Evolutionary conservation across 257 asterid genomes (phyloP), one percentile per base, ranked within the genome.

Genomic region (Striga asiatica): DNA sequence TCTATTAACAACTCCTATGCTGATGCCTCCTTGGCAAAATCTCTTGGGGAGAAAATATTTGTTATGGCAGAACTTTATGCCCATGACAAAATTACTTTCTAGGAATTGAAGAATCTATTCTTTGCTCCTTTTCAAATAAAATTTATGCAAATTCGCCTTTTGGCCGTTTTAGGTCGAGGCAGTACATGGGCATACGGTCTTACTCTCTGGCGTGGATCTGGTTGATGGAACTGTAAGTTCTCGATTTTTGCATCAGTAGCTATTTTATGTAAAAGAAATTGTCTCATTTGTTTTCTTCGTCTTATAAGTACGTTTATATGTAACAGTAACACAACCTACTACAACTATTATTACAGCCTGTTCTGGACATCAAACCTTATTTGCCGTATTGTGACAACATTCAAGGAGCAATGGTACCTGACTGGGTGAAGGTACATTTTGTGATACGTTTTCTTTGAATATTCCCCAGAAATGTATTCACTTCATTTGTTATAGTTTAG

Each of bases 351-450:
- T 74, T 34, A 56, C 89, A 88, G 97, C 98, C 98, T n/a, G 82
- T 92, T 60, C 82, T 92, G 54, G 98, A 92, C 66, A 72, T 92
- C 68, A 92, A 92, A 71, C 98, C 97, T 35, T 92, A 92, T 78
- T 75, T 92, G 66, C 97, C 95, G 27, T 88, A 87, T 58, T 84
- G 97, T 67, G 98, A 92, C 78, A 84, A 79, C 64, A 60, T 92
- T 58, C 61, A 49, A 5, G 88, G 67, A 72, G 97, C 98, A 57
- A 65, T 66, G 29, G 84, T 81, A 55, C 98, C 98, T 5, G 78
- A 76, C 25, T 92, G 98, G 98, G 93, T 92, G 48, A 79, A 88
- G 95, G 97, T 88, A 78, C 34, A 35, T 53, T 51, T 54, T 38
- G n/a, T 63, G 45, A 19, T n/a, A 3, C 27, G 21, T 35, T 21